Conservation (phyloP, 129 eudicot species). For the carrot (Daucus carota) region DNA sequence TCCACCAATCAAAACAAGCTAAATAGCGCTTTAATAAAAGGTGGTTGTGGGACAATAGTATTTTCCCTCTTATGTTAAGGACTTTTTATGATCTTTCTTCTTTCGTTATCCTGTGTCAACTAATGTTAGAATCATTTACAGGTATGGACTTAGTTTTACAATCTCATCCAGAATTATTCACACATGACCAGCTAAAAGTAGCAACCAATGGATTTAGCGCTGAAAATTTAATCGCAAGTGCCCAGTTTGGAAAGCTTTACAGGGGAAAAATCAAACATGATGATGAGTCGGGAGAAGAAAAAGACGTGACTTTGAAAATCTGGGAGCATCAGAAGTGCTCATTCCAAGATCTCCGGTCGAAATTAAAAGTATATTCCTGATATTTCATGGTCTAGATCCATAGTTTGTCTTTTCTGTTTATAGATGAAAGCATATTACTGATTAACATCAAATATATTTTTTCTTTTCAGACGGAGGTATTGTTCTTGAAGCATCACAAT, state of each 20-base stretch:
- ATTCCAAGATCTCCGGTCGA: not conserved
- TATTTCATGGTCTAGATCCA: not conserved
- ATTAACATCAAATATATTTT: not conserved
- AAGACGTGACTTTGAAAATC: not conserved
- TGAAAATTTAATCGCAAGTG: not conserved
- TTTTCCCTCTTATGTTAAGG: not conserved
- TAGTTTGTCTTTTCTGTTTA: not conserved
- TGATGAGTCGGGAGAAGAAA: not conserved
- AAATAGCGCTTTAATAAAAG: too few relatives aligned
- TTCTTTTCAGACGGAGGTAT: conserved; percentile 3
- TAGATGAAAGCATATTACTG: not conserved
- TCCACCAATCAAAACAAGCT: too few relatives aligned
- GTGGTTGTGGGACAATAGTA: too few relatives aligned
- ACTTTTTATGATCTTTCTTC: not conserved
- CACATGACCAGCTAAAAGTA: not conserved
- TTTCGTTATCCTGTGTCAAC: not conserved
- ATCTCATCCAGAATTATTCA: not conserved
- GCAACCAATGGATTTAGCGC: conserved; percentile 1
- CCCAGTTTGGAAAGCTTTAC: not conserved
- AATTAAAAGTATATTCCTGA: not conserved
- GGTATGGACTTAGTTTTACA: conserved; percentile 5
- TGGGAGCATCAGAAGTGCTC: conserved; percentile 3
- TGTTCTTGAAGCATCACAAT: conserved; percentile 8
- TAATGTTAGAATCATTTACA: not conserved
- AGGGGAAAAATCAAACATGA: not conserved